Evolutionary conservation across 108 stramenopile species (phyloP).

Genomic region (Epipyxis sp.): DNA sequence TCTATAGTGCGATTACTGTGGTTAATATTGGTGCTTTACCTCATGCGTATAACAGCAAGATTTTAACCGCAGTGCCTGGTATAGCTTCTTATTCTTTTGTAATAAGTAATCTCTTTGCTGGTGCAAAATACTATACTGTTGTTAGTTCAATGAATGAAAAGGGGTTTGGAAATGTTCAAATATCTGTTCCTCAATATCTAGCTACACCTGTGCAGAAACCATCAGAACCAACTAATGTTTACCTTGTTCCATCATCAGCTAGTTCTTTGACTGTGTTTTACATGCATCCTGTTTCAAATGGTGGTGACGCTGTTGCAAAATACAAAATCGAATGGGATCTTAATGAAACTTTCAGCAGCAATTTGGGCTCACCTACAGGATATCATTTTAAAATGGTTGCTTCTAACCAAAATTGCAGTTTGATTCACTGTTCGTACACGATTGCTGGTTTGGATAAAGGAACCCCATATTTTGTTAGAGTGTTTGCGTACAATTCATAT

Average conservation of each 20-base stretch:
- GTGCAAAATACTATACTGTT: slow-evolving; percentile 58
- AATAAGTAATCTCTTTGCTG: slow-evolving; percentile 53
- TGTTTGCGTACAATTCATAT: slow-evolving; percentile 68
- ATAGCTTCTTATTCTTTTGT: slow-evolving; percentile 18
- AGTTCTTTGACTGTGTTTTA: slow-evolving; percentile 52
- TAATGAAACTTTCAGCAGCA: slow-evolving; percentile 33
- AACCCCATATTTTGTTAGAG: slow-evolving; percentile 65
- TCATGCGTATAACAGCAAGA: slow-evolving; percentile 46
- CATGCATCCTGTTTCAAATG: slow-evolving; percentile 46
- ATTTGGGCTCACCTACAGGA: slow-evolving; percentile 57
- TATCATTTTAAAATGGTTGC: slow-evolving; percentile 55
- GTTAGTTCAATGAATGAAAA: slow-evolving; percentile 60
- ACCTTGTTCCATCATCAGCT: slow-evolving; percentile 48
- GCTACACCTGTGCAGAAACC: slow-evolving; percentile 70
- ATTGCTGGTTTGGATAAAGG: slow-evolving; percentile 56
- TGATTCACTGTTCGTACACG: slow-evolving; percentile 46
- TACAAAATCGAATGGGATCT: slow-evolving; percentile 66
- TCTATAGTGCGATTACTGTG: background rate
- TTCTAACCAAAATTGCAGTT: slow-evolving; percentile 36
- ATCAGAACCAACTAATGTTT: slow-evolving; percentile 49
- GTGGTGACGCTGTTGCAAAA: slow-evolving; percentile 54
- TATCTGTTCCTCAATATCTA: slow-evolving; percentile 56
- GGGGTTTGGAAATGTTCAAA: slow-evolving; percentile 59
- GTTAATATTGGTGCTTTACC: slow-evolving; percentile 5
- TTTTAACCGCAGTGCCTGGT: background rate